Evolutionary conservation across 345 rosid genomes (phyloP).

Genomic region (Lenwebbia sp.): DNA sequence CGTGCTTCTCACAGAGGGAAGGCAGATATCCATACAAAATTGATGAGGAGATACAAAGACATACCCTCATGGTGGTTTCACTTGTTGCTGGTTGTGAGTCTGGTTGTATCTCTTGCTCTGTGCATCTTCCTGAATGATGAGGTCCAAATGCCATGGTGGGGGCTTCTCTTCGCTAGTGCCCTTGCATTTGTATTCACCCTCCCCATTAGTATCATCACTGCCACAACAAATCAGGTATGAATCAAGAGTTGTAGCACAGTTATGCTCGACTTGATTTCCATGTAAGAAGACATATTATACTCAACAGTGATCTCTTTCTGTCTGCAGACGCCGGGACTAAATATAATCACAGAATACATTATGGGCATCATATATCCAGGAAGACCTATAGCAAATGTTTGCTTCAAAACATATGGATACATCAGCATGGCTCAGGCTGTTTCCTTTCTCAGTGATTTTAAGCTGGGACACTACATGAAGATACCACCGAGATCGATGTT

Average conservation of each 20-base stretch:
- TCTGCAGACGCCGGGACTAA: conserved; percentile 72
- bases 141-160: conserved; percentile 98
- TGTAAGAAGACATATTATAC: neutral
- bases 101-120: conserved; percentile 44
- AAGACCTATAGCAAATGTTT: conserved; percentile 82
- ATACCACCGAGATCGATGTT: conserved; percentile 97
- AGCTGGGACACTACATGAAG: conserved; percentile 95
- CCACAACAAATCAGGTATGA: conserved; percentile 79
- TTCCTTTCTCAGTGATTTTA: conserved; percentile 85
- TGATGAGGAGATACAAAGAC: conserved; percentile 72
- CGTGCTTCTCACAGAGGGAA: conserved; percentile 54
- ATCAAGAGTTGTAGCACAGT: neutral
- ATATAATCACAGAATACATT: conserved; percentile 81
- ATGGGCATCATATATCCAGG: conserved; percentile 86
- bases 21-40: conserved; percentile 72
- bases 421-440: conserved; percentile 90
- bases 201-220: conserved; percentile 81
- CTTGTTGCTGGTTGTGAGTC: conserved; percentile 29
- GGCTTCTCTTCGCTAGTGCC: conserved; percentile 58
- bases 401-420: conserved; percentile 85
- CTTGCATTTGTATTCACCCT: conserved; percentile 80
- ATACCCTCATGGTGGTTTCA: conserved; percentile 93
- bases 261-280: neutral
- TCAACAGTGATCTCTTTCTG: neutral
- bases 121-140: conserved; percentile 61